Base-by-base conservation (phyloP, 2,329 filamentous ascomycete genomes). In the Penicillium sp. region DNA sequence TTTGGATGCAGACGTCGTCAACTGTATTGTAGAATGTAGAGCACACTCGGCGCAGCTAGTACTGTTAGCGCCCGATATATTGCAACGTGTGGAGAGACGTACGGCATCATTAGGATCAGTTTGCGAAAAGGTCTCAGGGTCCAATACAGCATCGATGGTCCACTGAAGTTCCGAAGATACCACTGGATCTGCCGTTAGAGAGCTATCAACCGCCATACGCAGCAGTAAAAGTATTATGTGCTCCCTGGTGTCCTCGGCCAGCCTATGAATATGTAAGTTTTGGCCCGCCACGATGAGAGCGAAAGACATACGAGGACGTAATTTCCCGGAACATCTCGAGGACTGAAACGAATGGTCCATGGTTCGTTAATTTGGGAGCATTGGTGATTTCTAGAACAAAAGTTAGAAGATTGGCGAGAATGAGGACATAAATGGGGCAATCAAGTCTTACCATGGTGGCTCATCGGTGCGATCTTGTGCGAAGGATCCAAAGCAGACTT, bases 401-500 rank as follows among this genome's bases (percentile, higher is more conserved):
- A 43, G 50, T 60, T 52, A 66, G 58, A 16, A n/a, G 1, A n/a
- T n/a, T 5, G 13, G 1, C 13, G 16, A 31, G 13, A 16, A 38
- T 3, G 18, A 9, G 2, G 39, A 29, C 14, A 34, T 3, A 42
- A 7, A 6, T 7, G 11, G 18, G 27, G 32, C 5, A 9, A 31
- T n/a, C 18, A 31, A 14, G 18, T 39, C 60, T 58, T 59, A 72
- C 70, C 53, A 45, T 61, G 57, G 24, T 53, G 49, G 14, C 59
- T 16, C 16, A 69, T 63, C 40, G 72, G 67, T 5, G 62, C 32
- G 39, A 75, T 56, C 16, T 57, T 39, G 6, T 69, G 57, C 24
- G 67, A 62, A 29, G 68, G 31, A 42, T 68, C 71, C 14, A 82
- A 71, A 38, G 80, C 78, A 32, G 77, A 73, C 2, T 75, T 74